A percentile compares a stretch with the other conserved stretches of the same genome.
phyloP scores from a whole-genome alignment of 345 rosid species.

The Eutrema heterophyllum region DNA sequence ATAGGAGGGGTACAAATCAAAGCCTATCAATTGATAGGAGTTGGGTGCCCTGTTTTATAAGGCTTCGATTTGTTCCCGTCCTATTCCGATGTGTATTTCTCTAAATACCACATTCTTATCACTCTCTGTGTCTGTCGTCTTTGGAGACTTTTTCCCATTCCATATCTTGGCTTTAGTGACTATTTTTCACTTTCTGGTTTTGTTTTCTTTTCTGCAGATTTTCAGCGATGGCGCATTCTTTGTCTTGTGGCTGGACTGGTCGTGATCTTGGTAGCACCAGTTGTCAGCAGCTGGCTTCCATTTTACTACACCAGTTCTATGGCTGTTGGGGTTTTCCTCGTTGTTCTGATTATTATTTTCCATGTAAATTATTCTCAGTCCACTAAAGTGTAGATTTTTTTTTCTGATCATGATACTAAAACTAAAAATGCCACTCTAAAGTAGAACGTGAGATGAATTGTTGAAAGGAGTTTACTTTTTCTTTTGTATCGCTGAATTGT shows the following conservation, averaged over 20 bases:
- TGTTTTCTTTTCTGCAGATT: conserved; percentile 46
- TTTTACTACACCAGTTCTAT: conserved; percentile 90
- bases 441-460: not conserved
- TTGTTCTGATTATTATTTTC: conserved; percentile 66
- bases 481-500: not conserved
- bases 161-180: not conserved
- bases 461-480: not conserved
- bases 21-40: not conserved
- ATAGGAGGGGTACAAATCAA: not conserved
- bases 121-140: not conserved
- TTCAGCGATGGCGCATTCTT: conserved; percentile 72
- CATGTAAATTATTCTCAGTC: conserved; percentile 48
- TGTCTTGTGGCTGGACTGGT: conserved; percentile 62
- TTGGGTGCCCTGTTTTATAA: not conserved
- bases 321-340: conserved; percentile 88
- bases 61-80: not conserved
- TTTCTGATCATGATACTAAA: not conserved
- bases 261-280: conserved; percentile 62
- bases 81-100: not conserved
- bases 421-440: not conserved
- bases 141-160: not conserved
- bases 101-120: not conserved
- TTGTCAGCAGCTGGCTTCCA: conserved; percentile 88
- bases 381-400: not conserved
- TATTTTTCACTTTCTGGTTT: not conserved